Evolutionary conservation across 371 early-diverging fungal genomes (phyloP), one percentile per base, ranked within the genome.

Genomic region (Dichotomocladium elegans): DNA sequence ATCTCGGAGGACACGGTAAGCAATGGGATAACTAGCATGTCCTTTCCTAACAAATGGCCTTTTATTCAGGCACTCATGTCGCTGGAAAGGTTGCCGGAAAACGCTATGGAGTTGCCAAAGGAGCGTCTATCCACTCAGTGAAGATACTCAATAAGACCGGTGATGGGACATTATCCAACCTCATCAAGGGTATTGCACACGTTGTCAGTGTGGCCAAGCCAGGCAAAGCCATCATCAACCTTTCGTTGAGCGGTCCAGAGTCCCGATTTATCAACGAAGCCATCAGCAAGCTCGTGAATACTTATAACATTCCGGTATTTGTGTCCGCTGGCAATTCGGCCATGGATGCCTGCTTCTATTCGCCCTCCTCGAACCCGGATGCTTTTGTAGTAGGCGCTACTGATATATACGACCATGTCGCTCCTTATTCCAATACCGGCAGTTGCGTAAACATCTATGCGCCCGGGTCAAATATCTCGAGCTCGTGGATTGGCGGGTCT

Each of bases 1-100:
- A 89, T 64, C 69, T 68, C 35, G 83, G 86, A 46, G 89, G 89
- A 31, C 89, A 88, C 63, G 86, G 91, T 65, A 92, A 89, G 26
- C 22, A 47, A 21, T 29, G 19, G 11, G 37, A 6, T 4, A 3
- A 34, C 19, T 47, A 46, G 12, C 43, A 46, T 37, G 19, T 47
- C 27, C n/a, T 29, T 47, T 41, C 28, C 7, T 7, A 41, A n/a
- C 25, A 25, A 31, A 9, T 40, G 4, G 10, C 26, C 41, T 24
- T 24, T 31, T 26, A 9, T n/a, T 5, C 22, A 59, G 80, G 88
- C 0, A 92, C 93, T 1, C 92, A 91, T 70, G 90, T 89, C 7
- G 86, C 91, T 2, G 91, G 83, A 12, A 77, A 83, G 19, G 79
- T 89, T 33, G 87, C 74, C 25, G 91, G 92, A 1, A 63, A 68